Conservation (phyloP, 1,284 basidiomycete species). For the Inonotus obliquus region DNA sequence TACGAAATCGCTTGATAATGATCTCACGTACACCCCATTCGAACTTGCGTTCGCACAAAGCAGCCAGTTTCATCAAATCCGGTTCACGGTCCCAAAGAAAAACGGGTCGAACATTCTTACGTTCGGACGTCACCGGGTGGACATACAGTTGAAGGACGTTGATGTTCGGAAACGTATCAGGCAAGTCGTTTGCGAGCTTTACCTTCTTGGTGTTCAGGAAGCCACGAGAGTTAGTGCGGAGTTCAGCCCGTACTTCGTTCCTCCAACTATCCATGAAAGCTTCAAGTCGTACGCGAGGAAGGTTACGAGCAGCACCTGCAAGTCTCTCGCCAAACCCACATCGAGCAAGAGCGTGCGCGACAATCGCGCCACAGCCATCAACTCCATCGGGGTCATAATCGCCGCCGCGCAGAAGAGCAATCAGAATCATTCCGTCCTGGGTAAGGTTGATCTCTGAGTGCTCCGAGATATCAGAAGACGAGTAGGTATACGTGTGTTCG, state of each 20-base stretch:
- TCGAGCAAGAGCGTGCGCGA: slow-evolving; percentile 62
- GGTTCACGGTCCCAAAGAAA: slow-evolving; percentile 60
- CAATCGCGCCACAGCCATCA: slow-evolving; percentile 55
- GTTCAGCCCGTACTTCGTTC: slow-evolving; percentile 57
- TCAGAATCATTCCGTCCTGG: slow-evolving; percentile 75
- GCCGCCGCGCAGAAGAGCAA: slow-evolving; percentile 84
- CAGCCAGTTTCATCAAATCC: slow-evolving; percentile 67
- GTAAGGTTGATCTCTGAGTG: slow-evolving; percentile 58
- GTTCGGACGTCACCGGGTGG: slow-evolving; percentile 66
- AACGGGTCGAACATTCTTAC: slow-evolving; percentile 28
- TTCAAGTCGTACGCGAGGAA: slow-evolving; percentile 42
- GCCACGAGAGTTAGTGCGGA: slow-evolving; percentile 64
- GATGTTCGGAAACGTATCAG: slow-evolving; percentile 58
- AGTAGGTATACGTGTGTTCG: slow-evolving; percentile 69
- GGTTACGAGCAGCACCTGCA: slow-evolving; percentile 52
- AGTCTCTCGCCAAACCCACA: slow-evolving; percentile 71
- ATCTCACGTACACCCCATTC: slow-evolving; percentile 84
- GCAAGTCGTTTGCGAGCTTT: slow-evolving; percentile 56
- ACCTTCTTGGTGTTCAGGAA: slow-evolving; percentile 56
- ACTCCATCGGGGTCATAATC: slow-evolving; percentile 81
- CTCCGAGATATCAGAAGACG: slow-evolving; percentile 44
- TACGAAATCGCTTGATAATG: slow-evolving; percentile 75
- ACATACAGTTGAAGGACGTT: slow-evolving; percentile 72
- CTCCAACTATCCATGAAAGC: slow-evolving; percentile 63
- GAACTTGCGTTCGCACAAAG: slow-evolving; percentile 78